Conservation (phyloP, 345 rosid species). For the Zanthoxylum bungeanum region DNA sequence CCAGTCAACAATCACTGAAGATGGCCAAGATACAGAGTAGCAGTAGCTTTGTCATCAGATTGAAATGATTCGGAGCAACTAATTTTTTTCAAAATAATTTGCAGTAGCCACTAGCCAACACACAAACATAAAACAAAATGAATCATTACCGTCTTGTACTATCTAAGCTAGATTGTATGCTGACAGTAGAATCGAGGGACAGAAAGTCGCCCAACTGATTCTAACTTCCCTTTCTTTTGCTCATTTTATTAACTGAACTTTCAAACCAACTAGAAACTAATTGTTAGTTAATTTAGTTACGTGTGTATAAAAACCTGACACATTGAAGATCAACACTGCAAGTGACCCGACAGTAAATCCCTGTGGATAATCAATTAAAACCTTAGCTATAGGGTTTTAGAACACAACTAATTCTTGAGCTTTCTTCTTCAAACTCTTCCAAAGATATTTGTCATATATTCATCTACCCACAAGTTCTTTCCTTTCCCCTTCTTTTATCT, state of each 20-base stretch:
- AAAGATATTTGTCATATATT: neutral
- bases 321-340: slow-evolving; percentile 27
- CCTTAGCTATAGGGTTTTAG: slow-evolving; percentile 29
- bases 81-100: neutral
- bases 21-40: slow-evolving; percentile 2
- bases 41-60: neutral
- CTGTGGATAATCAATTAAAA: slow-evolving; percentile 7
- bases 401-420: neutral
- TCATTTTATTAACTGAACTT: slow-evolving; percentile 7
- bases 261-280: neutral
- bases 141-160: neutral
- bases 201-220: neutral
- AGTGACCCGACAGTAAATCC: neutral
- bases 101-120: no score
- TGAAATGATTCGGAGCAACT: neutral
- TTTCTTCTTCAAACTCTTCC: slow-evolving; percentile 5
- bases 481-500: neutral
- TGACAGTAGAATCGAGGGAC: neutral
- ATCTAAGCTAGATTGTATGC: no score
- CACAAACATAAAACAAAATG: neutral
- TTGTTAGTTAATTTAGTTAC: no score
- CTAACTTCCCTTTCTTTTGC: neutral
- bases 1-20: slow-evolving; percentile 81
- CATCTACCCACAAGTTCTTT: neutral
- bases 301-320: slow-evolving; percentile 49